phyloP scores from a whole-genome alignment of 2,329 filamentous ascomycete genomes.

The Fusarium hainanense region DNA sequence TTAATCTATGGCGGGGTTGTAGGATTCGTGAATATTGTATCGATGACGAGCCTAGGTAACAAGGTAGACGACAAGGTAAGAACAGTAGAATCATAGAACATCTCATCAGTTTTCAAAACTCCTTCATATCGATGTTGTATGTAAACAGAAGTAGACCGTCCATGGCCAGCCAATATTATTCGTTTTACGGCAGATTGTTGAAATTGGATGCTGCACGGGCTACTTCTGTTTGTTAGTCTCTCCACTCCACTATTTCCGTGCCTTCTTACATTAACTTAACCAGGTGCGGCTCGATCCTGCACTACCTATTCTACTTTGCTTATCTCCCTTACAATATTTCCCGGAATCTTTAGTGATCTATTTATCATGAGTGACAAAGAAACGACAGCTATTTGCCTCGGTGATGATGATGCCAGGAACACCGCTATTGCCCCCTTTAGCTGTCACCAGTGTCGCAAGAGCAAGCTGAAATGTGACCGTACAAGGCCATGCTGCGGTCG shows the following conservation, averaged over 20 bases:
- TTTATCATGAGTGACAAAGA: background rate
- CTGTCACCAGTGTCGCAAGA: constrained; percentile 17
- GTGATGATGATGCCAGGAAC: rapidly evolving
- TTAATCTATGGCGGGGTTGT: background rate
- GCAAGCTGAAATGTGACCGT: constrained; percentile 22
- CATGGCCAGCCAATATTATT: too few species aligned
- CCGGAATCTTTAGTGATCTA: background rate
- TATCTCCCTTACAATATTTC: background rate
- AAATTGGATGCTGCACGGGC: background rate
- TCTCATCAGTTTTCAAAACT: background rate
- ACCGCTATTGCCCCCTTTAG: background rate
- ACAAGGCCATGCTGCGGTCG: constrained; percentile 9
- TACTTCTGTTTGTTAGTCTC: background rate
- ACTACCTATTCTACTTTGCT: background rate
- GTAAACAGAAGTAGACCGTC: too few species aligned
- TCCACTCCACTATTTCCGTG: constrained; percentile 4
- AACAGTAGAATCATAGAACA: background rate
- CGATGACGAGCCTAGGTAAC: constrained; percentile 10
- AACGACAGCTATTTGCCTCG: rapidly evolving
- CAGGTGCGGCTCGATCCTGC: background rate
- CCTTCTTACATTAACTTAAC: background rate
- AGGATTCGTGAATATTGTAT: background rate
- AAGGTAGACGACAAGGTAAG: background rate
- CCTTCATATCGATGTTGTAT: background rate
- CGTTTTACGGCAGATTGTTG: background rate